phyloP scores from a whole-genome alignment of 202 grass and related monocot genomes.

The Setaria italica region DNA sequence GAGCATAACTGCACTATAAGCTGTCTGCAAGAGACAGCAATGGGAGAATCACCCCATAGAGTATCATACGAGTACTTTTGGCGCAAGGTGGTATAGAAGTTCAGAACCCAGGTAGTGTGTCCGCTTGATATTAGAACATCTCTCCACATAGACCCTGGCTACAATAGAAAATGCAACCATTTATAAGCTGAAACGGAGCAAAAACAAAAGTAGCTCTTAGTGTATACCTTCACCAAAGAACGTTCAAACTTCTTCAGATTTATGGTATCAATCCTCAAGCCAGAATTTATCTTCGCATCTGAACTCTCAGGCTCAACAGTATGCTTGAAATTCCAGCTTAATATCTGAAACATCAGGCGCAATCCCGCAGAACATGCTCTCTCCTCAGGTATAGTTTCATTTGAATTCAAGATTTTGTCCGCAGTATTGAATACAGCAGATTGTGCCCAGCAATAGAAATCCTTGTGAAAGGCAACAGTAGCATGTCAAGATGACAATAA shows the following conservation, averaged over 20 bases:
- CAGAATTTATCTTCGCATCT: slow-evolving; percentile 65
- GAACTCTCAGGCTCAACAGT: slow-evolving; percentile 58
- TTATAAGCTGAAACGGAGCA: slow-evolving; percentile 52
- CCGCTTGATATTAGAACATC: slow-evolving; percentile 83
- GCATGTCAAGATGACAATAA: slow-evolving; percentile 45
- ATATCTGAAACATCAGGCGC: slow-evolving; percentile 90
- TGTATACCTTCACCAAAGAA: slow-evolving; percentile 81
- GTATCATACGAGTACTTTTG: slow-evolving; percentile 85
- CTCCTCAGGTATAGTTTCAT: slow-evolving; percentile 67
- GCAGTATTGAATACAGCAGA: slow-evolving; percentile 69
- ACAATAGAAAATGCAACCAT: slow-evolving; percentile 62
- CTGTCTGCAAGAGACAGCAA: slow-evolving; percentile 79
- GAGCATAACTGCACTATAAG: slow-evolving; percentile 96
- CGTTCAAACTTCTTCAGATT: slow-evolving; percentile 91
- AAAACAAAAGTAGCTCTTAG: slow-evolving; percentile 45
- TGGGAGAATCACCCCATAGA: slow-evolving; percentile 88
- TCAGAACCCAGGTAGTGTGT: slow-evolving; percentile 80
- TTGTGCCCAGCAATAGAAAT: slow-evolving; percentile 98
- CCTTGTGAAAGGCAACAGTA: slow-evolving; percentile 58
- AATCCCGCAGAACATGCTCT: slow-evolving; percentile 80
- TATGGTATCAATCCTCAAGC: slow-evolving; percentile 76
- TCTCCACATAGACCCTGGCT: slow-evolving; percentile 88
- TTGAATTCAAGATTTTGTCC: slow-evolving; percentile 75
- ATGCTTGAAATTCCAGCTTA: slow-evolving; percentile 88
- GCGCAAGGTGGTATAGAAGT: slow-evolving; percentile 77